A percentile compares a stretch with the other conserved stretches of the same genome.
Evolutionary conservation across 2,329 filamentous ascomycete genomes (phyloP).

Genomic region (Penicillium sp.): DNA sequence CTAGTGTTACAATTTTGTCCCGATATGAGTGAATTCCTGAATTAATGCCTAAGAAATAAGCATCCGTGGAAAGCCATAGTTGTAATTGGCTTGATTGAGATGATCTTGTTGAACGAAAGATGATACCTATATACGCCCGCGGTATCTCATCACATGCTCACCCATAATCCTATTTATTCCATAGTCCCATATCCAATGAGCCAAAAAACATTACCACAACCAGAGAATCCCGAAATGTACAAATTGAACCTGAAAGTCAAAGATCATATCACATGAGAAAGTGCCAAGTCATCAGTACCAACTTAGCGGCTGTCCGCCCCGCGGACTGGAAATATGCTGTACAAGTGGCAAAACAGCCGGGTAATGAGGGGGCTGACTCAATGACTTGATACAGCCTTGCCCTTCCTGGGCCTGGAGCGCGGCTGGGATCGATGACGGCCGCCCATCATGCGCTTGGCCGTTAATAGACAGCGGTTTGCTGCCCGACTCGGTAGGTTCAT

Average conservation of each 20-base stretch:
- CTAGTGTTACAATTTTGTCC: not conserved
- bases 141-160: too few species aligned
- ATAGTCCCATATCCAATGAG: not conserved
- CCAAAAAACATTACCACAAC: not conserved
- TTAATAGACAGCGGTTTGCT: constrained; percentile 16
- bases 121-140: too few species aligned
- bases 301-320: not conserved
- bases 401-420: constrained; percentile 16
- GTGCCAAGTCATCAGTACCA: not conserved
- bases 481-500: constrained; percentile 31
- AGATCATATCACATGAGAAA: not conserved
- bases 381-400: constrained; percentile 15
- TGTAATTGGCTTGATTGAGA: too few species aligned
- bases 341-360: not conserved
- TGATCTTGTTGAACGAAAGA: too few species aligned
- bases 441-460: constrained; percentile 8
- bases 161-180: not conserved
- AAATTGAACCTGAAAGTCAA: not conserved
- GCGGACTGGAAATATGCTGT: constrained; percentile 5
- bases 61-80: too few species aligned
- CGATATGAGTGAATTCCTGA: too few species aligned
- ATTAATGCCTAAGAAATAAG: too few species aligned
- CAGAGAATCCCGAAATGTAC: not conserved
- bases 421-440: not conserved
- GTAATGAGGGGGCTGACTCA: not conserved